Conservation (phyloP, 257 asterid species). For the Mentha longifolia region DNA sequence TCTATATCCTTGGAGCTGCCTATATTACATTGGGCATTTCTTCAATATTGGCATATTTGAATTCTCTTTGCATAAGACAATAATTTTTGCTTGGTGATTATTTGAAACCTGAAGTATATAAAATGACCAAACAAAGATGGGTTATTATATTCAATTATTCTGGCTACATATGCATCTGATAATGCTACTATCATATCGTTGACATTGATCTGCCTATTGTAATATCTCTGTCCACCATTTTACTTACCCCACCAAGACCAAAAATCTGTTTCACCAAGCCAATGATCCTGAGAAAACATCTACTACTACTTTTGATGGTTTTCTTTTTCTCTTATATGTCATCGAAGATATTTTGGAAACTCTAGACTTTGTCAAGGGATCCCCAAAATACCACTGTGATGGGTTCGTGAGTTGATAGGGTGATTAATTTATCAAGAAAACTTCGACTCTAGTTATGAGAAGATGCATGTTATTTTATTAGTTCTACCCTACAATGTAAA, state of each 20-base stretch:
- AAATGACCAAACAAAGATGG: not conserved
- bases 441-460: not conserved
- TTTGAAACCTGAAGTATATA: not conserved
- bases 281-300: not conserved
- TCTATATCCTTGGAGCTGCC: slow-evolving; percentile 13
- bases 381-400: not conserved
- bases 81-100: not conserved
- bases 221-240: not conserved
- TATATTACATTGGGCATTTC: not conserved
- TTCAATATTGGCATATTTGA: not conserved
- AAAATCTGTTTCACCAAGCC: not conserved
- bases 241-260: not conserved
- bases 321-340: not conserved
- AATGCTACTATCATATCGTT: not conserved
- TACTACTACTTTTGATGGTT: not conserved
- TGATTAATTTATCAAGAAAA: not conserved
- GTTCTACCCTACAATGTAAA: not conserved
- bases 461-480: not conserved
- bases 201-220: not conserved
- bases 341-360: not conserved
- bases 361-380: not conserved
- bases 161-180: slow-evolving; percentile 1
- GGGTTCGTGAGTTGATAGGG: not conserved
- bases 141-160: not conserved
- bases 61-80: not conserved